phyloP scores from a whole-genome alignment of 805 yeast species.

The Ogataea wickerhamii region DNA sequence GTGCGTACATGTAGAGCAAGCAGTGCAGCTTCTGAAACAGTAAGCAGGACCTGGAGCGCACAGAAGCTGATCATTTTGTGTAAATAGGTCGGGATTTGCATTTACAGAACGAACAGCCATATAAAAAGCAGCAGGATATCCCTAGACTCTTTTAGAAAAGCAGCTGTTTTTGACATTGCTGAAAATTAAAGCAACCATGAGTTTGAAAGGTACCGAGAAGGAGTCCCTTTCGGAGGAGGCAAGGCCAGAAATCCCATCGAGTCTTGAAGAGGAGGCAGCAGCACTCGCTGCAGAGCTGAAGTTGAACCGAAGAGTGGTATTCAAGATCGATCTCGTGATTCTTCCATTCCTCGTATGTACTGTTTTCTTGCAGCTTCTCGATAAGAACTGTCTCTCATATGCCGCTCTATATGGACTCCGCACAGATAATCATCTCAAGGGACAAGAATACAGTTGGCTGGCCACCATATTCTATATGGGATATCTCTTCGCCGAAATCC shows the following conservation, averaged over 20 bases:
- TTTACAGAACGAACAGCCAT: too few species aligned
- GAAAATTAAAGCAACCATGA: neutral
- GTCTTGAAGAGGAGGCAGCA: slow-evolving; percentile 12
- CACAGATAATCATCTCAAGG: slow-evolving; percentile 37
- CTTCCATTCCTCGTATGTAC: slow-evolving; percentile 30
- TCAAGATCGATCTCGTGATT: slow-evolving; percentile 22
- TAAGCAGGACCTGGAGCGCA: too few species aligned
- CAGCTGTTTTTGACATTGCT: too few species aligned
- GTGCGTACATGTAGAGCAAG: too few species aligned
- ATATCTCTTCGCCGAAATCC: slow-evolving; percentile 55
- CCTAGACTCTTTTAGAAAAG: too few species aligned
- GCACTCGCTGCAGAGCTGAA: slow-evolving; percentile 14
- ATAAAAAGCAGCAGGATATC: too few species aligned
- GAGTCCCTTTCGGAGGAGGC: slow-evolving; percentile 2
- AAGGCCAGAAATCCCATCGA: neutral
- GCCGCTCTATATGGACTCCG: slow-evolving; percentile 46
- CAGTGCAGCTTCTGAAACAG: too few species aligned
- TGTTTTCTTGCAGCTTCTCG: slow-evolving; percentile 32
- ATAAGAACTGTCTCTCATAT: slow-evolving; percentile 40
- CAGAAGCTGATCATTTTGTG: too few species aligned
- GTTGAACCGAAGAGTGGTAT: slow-evolving; percentile 19
- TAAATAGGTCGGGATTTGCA: too few species aligned
- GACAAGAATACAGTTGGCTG: slow-evolving; percentile 49
- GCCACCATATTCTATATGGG: slow-evolving; percentile 65
- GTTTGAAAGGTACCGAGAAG: neutral